A percentile compares a stretch with the other conserved stretches of the same genome.
These are phyloP conservation scores for Metschnikowia continentalis DNA, from an alignment of 805 yeast species.

Conservation along the genomic window DNA sequence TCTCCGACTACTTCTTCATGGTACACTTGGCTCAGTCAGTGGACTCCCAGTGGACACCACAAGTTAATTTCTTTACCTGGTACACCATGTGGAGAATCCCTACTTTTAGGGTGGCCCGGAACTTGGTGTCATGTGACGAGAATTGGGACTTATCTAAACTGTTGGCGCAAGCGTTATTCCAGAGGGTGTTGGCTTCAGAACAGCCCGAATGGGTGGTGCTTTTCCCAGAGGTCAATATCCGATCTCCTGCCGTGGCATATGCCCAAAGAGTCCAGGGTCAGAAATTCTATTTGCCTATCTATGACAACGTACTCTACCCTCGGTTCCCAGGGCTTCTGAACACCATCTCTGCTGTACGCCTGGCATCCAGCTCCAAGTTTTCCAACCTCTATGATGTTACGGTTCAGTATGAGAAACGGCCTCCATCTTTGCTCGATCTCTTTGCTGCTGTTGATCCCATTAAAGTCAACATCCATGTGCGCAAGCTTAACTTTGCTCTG, in stretches of 20 bases:
- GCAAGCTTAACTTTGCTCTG: constrained; percentile 41
- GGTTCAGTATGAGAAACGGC: constrained; percentile 33
- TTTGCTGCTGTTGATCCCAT: constrained; percentile 29
- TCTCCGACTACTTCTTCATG: constrained; percentile 61
- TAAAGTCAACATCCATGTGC: constrained; percentile 44
- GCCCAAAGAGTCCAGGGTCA: constrained; percentile 54
- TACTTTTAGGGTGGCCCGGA: constrained; percentile 41
- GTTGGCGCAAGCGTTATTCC: constrained; percentile 33
- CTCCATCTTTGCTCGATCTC: constrained; percentile 31
- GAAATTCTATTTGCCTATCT: constrained; percentile 55
- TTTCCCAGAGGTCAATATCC: constrained; percentile 83
- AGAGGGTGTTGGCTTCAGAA: constrained; percentile 31
- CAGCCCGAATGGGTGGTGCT: constrained; percentile 60
- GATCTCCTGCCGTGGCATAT: constrained; percentile 44
- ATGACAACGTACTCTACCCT: constrained; percentile 69
- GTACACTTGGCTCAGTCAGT: constrained; percentile 35
- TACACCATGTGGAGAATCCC: constrained; percentile 62
- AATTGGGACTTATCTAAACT: constrained; percentile 56
- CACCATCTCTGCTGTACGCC: constrained; percentile 40
- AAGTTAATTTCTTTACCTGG: constrained; percentile 68
- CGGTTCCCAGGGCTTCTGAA: constrained; percentile 59
- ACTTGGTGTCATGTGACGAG: constrained; percentile 58
- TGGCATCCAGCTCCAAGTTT: constrained; percentile 31
- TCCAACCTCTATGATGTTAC: constrained; percentile 55
- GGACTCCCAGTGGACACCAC: constrained; percentile 32